A percentile compares a stretch with the other conserved stretches of the same genome.
Evolutionary conservation across 1,284 basidiomycete genomes (phyloP).

Genomic region (Ceratobasidium sp.): DNA sequence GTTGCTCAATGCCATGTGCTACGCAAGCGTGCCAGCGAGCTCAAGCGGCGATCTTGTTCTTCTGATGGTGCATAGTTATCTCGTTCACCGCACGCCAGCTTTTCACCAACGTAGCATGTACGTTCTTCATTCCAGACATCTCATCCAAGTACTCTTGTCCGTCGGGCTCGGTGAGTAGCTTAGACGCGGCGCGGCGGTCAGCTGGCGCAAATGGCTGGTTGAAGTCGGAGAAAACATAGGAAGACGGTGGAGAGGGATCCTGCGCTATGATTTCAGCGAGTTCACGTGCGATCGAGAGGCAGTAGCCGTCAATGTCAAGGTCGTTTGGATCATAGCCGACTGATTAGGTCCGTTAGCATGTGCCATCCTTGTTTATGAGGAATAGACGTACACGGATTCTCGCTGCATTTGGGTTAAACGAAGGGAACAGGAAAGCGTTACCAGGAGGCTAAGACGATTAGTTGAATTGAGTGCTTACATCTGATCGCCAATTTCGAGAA

Average conservation of each 20-base stretch:
- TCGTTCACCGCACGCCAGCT: conserved; percentile 35
- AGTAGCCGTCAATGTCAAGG: conserved; percentile 74
- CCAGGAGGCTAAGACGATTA: not conserved
- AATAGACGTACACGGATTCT: conserved; percentile 63
- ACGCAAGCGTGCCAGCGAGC: no score
- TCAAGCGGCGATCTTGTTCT: conserved; percentile 37
- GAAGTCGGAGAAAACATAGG: conserved; percentile 64
- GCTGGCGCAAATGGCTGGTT: conserved; percentile 74
- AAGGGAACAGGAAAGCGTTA: not conserved
- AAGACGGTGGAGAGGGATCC: conserved; percentile 52
- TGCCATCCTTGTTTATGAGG: no score
- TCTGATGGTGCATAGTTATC: conserved; percentile 34
- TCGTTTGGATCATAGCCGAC: conserved; percentile 60
- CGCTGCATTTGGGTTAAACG: no score
- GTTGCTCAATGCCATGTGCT: no score
- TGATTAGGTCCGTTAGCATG: not conserved
- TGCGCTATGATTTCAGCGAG: conserved; percentile 71
- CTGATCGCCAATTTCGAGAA: conserved; percentile 76
- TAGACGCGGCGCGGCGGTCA: conserved; percentile 66
- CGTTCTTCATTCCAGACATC: conserved; percentile 8
- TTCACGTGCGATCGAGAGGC: conserved; percentile 68
- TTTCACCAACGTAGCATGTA: conserved; percentile 20
- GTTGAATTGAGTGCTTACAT: conserved; percentile 66
- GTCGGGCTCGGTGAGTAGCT: conserved; percentile 53
- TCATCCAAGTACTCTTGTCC: conserved; percentile 51